Base-by-base conservation (phyloP, 257 asterid species). In the Salvia rosmarinus region DNA sequence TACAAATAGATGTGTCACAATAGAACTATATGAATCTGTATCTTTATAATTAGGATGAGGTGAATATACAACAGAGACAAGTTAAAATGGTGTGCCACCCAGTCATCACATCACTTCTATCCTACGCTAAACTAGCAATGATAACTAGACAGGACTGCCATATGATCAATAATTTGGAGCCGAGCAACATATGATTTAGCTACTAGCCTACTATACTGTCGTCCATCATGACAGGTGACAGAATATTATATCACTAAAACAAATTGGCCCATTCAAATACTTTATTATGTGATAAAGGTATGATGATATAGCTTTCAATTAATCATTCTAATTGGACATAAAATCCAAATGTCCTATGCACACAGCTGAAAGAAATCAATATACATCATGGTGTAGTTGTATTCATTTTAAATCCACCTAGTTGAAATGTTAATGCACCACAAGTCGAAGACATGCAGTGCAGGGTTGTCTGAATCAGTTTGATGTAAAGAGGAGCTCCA, bases 171-270 rank as follows among this genome's bases (percentile, higher is more conserved):
- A 35, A 35, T 35, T 35, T 35, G 37, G 40, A 35, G 6, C 40
- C 8, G 8, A 35, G 40, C 3, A 25, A 25, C 30, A 25, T 25
- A 1, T 25, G n/a, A 4, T 4, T 13, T 10, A 16, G n/a, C 25
- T 16, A 49, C 20, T 32, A 28, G 13, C 9, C 25, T 16, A 49
- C 20, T 32, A 28, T 8, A 8, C 8, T 20, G 1, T 46, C 46
- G 44, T 67, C 30, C 60, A 34, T 47, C 62, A 17, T 16, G 10
- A 67, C 72, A 32, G 30, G 21, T 6, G 32, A 19, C 51, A 32
- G 32, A 62, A 39, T 10, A 17, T 62, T 9, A 62, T 69, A 3
- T 21, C 73, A 68, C 35, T 23, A 42, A 55, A 25, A 25, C 30
- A 25, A 25, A 25, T 25, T 25, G 30, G 30, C 30, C 30, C 3